Percentiles rank a stretch among this genome's conserved stretches.
These are phyloP conservation scores for Paraglomus brasilianum DNA, from an alignment of 192 early-diverging fungal genomes.

Conservation along the genomic window DNA sequence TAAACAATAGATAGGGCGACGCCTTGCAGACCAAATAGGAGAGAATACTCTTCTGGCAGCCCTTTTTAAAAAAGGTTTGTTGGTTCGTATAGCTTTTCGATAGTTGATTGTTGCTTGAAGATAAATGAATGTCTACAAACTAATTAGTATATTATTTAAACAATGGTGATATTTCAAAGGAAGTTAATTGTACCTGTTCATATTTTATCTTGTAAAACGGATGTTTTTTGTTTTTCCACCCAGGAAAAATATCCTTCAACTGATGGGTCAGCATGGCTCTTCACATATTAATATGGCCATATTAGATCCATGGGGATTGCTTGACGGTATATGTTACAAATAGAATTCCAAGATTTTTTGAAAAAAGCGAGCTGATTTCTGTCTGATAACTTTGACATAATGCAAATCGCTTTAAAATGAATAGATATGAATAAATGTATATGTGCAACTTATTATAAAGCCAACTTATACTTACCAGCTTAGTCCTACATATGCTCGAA, in stretches of 20 bases:
- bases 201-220: conserved; percentile 13
- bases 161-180: not conserved
- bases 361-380: not conserved
- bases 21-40: conserved; percentile 5
- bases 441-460: not conserved
- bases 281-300: conserved; percentile 1
- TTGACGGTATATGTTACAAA: not conserved
- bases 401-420: not conserved
- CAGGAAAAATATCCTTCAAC: conserved; percentile 11
- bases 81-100: not conserved
- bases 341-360: conserved; percentile 2
- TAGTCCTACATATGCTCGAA: conserved; percentile 5
- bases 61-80: conserved; percentile 8
- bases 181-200: conserved; percentile 16
- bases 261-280: not conserved
- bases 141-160: conserved; percentile 3
- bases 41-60: conserved; percentile 5
- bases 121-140: conserved; percentile 14
- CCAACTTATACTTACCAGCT: not conserved
- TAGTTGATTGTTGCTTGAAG: conserved; percentile 18
- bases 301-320: not conserved
- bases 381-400: not conserved
- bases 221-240: conserved; percentile 12
- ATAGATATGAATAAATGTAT: not conserved
- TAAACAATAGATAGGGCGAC: not conserved